phyloP scores from a whole-genome alignment of 1,284 basidiomycete species.

The Apiotrichum montevideense region DNA sequence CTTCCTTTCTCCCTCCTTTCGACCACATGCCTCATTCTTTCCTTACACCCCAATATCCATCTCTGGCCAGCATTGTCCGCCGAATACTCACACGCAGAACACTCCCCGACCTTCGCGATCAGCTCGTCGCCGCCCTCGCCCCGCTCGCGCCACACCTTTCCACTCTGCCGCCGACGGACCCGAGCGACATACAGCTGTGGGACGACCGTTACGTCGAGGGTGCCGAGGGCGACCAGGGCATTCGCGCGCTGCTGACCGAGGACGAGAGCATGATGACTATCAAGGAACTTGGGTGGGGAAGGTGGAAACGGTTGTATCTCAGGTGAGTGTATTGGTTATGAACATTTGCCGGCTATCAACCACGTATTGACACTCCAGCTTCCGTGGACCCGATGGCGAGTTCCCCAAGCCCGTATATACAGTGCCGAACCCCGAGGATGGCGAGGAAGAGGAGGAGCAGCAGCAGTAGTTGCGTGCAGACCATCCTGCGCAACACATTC shows the following conservation, averaged over 20 bases:
- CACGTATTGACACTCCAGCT: constrained; percentile 16
- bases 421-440: constrained; percentile 15
- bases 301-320: constrained; percentile 38
- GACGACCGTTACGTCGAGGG: constrained; percentile 30
- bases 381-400: constrained; percentile 24
- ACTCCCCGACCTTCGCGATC: constrained; percentile 13
- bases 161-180: constrained; percentile 10
- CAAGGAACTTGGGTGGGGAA: constrained; percentile 24
- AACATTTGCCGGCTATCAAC: too few species aligned
- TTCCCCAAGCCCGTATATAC: constrained; percentile 29
- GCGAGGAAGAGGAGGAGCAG: constrained; percentile 9
- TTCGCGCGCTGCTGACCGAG: constrained; percentile 8
- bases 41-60: neutral
- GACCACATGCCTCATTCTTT: neutral
- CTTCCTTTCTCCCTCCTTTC: neutral
- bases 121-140: constrained; percentile 24
- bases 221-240: constrained; percentile 7
- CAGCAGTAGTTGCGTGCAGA: too few species aligned
- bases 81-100: constrained; percentile 9
- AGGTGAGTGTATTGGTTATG: constrained; percentile 22
- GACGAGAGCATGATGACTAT: constrained; percentile 11
- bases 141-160: constrained; percentile 18
- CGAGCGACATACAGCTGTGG: constrained; percentile 31
- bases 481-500: too few species aligned
- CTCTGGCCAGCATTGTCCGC: neutral